Percentiles rank a stretch among this genome's conserved stretches.
Evolutionary conservation across 768 basidiomycete species (phyloP).

Genomic region (Pisolithus orientalis): DNA sequence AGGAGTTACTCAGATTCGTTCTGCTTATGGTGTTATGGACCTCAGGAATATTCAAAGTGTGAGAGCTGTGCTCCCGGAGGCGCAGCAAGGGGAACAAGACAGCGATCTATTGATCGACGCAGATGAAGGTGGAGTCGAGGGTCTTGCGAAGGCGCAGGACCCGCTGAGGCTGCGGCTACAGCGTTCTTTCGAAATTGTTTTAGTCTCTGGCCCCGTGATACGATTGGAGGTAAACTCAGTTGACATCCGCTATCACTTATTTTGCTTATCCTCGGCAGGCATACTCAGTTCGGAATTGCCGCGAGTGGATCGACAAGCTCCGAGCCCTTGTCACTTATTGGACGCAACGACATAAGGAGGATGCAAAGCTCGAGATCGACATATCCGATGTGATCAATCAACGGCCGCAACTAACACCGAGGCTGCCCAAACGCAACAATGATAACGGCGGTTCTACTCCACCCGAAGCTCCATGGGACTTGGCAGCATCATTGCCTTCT

Average conservation of each 20-base stretch:
- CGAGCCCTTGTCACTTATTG: constrained; percentile 70
- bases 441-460: constrained; percentile 35
- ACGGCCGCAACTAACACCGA: constrained; percentile 57
- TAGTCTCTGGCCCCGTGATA: constrained; percentile 61
- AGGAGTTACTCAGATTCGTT: constrained; percentile 56
- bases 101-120: constrained; percentile 42
- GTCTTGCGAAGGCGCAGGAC: constrained; percentile 36
- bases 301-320: constrained; percentile 84
- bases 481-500: constrained; percentile 48
- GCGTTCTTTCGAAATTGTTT: constrained; percentile 72
- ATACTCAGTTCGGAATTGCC: constrained; percentile 54
- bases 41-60: constrained; percentile 63
- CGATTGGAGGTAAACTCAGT: constrained; percentile 65
- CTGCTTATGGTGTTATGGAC: constrained; percentile 66
- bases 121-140: constrained; percentile 63
- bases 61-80: constrained; percentile 47
- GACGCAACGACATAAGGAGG: constrained; percentile 67
- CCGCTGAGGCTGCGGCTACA: constrained; percentile 45
- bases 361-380: constrained; percentile 79
- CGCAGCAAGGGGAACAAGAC: constrained; percentile 22
- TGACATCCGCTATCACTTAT: neutral
- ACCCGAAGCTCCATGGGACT: constrained; percentile 48
- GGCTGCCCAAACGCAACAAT: constrained; percentile 23
- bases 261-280: constrained; percentile 36
- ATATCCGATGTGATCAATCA: constrained; percentile 48